Evolutionary conservation across 768 basidiomycete genomes (phyloP).

Genomic region (Amanita polypyramis): DNA sequence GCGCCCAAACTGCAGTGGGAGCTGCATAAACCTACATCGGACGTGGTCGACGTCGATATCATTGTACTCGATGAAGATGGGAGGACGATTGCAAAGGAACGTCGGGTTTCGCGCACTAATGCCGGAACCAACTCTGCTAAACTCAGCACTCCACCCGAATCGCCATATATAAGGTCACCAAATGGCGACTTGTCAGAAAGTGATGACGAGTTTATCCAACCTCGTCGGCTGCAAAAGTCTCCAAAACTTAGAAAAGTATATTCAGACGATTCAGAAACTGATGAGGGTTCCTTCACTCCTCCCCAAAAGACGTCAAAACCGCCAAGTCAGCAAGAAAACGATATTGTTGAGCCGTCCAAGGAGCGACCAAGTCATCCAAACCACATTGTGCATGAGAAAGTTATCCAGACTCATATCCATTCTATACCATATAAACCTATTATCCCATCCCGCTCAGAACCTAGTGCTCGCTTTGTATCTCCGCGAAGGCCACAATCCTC

Average conservation of each 20-base stretch:
- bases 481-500: not conserved
- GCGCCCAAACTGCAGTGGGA: not conserved
- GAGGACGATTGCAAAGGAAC: conserved; percentile 46
- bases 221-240: conserved; percentile 9
- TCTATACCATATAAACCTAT: conserved; percentile 1
- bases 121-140: conserved; percentile 24
- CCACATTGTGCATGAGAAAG: not conserved
- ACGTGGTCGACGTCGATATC: conserved; percentile 57
- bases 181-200: conserved; percentile 11
- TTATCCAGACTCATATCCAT: not conserved
- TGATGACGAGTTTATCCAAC: conserved; percentile 16
- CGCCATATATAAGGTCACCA: not conserved
- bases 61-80: conserved; percentile 54
- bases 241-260: conserved; percentile 21
- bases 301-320: conserved; percentile 9
- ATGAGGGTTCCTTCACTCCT: conserved; percentile 13
- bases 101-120: conserved; percentile 45
- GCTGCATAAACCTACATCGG: conserved; percentile 25
- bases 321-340: not conserved
- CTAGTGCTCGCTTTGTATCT: not conserved
- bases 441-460: not conserved
- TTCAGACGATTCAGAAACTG: conserved; percentile 39
- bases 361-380: not conserved
- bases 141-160: conserved; percentile 5
- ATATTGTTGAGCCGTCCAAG: not conserved